Evolutionary conservation across 2,329 filamentous ascomycete species (phyloP), one percentile per base, ranked within the genome.

Genomic region (Didymellaceae sp.): DNA sequence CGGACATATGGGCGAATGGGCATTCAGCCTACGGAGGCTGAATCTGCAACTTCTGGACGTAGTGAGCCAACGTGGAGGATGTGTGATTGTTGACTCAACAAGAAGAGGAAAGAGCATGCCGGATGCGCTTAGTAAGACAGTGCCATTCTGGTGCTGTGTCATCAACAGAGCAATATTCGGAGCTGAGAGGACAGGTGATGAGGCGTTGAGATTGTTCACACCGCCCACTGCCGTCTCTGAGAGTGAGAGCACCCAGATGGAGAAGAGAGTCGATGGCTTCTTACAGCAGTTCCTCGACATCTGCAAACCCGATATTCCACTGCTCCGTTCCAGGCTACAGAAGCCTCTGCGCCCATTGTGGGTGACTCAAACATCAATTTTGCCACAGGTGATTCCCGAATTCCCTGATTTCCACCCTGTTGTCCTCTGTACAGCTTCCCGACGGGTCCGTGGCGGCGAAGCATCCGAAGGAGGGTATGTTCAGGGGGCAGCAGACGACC

Each of bases 71-170:
- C 68, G 84, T 72, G 85, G 89, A 63, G 91, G 91, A 81, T 86
- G 86, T 71, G 87, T 97, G 52, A 86, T 99, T 49, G 89, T 97
- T 33, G 94, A 99, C 74, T 97, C 91, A 20, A 99, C 94, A 0
- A 81, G 94, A 47, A 82, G 93, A 43, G 94, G 94, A 8, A 97
- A 97, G 77, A 83, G 88, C 84, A 96, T 97, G 86, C 93, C 94
- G 1, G 94, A 99, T 75, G 92, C 94, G 13, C 81, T 99, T 14
- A 91, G 89, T 63, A 97, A 96, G 73, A 97, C 94, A 0, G 80
- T 97, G 20, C 93, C 94, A 2, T 89, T 96, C 55, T 99, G 94
- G 94, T 92, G 89, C 73, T 85, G 87, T 55, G 90, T 97, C 14
- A 75, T 97, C 63, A 97, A 97, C 74, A 80, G 82, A 37, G 78